These are phyloP conservation scores for Urochloa ruziziensis DNA, from an alignment of 176 grass and related monocot species.

Conservation along the genomic window DNA sequence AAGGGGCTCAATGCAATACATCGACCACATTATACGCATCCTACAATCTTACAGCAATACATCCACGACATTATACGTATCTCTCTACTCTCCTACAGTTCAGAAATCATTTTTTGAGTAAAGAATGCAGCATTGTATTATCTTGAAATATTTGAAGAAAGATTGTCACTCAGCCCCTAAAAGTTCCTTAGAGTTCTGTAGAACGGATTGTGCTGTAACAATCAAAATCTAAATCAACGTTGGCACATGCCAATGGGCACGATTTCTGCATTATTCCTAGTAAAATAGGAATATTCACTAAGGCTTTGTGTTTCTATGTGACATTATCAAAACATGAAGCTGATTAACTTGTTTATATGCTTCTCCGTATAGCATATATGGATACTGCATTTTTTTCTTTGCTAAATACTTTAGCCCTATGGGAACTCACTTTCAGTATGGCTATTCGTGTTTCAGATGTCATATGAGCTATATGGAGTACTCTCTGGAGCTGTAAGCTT, in stretches of 20 bases:
- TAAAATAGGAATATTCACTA: not conserved
- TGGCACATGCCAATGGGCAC: not conserved
- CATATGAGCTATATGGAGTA: constrained; percentile 92
- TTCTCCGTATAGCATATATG: constrained; percentile 9
- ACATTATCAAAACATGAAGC: not conserved
- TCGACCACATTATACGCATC: too few species aligned
- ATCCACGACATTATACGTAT: too few species aligned
- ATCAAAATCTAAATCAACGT: not conserved
- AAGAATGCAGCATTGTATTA: not conserved
- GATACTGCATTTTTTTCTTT: not conserved
- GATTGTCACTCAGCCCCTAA: not conserved
- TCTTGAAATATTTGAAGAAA: not conserved
- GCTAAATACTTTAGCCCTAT: not conserved
- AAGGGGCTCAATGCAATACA: too few species aligned
- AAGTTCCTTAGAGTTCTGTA: not conserved
- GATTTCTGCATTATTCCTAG: not conserved
- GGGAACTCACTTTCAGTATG: not conserved
- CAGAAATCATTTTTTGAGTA: not conserved
- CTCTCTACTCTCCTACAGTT: too few species aligned
- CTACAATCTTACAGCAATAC: too few species aligned
- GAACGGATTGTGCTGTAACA: not conserved
- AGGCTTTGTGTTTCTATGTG: not conserved
- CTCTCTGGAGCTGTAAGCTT: constrained; percentile 88
- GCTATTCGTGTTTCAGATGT: constrained; percentile 77
- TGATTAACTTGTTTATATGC: constrained; percentile 19